Evolutionary conservation across 2,329 filamentous ascomycete genomes (phyloP).

Genomic region (Colletotrichum spinosum): DNA sequence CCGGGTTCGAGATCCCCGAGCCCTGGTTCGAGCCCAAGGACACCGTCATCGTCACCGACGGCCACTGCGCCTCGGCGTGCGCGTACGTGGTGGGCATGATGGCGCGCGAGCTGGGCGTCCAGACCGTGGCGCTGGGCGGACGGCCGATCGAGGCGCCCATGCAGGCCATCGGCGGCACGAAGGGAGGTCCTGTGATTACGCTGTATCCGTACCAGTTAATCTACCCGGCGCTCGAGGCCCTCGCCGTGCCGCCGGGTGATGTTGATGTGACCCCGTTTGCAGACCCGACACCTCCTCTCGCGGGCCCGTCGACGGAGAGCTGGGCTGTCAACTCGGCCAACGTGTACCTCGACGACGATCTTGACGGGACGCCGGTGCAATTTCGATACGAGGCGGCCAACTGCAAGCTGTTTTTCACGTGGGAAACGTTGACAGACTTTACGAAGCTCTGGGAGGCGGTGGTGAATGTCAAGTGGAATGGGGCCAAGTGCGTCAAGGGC

Average conservation of each 20-base stretch:
- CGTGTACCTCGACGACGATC: constrained; percentile 39
- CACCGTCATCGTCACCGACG: constrained; percentile 41
- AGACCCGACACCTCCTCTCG: constrained; percentile 14
- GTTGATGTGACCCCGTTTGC: constrained; percentile 32
- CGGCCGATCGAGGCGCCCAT: constrained; percentile 65
- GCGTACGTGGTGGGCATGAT: constrained; percentile 53
- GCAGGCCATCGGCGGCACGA: constrained; percentile 74
- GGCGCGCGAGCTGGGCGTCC: constrained; percentile 62
- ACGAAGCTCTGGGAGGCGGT: constrained; percentile 64
- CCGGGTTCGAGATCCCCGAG: constrained; percentile 17
- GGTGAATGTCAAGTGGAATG: constrained; percentile 42
- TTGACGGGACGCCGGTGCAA: constrained; percentile 58
- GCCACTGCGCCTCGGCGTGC: constrained; percentile 41
- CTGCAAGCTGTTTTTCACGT: constrained; percentile 70
- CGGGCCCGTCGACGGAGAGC: constrained; percentile 1
- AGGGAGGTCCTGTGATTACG: constrained; percentile 60
- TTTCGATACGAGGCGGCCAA: constrained; percentile 71
- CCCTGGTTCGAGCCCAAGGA: constrained; percentile 48
- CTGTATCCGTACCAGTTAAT: constrained; percentile 18
- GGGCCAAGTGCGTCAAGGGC: constrained; percentile 32
- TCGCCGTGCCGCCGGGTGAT: constrained; percentile 4
- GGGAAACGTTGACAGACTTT: constrained; percentile 62
- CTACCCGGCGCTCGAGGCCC: neutral
- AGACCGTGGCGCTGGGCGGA: constrained; percentile 70
- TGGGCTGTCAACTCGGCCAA: constrained; percentile 39